These are phyloP conservation scores for Botrytis sinoallii DNA, from an alignment of 2,329 filamentous ascomycete genomes.

Conservation along the genomic window DNA sequence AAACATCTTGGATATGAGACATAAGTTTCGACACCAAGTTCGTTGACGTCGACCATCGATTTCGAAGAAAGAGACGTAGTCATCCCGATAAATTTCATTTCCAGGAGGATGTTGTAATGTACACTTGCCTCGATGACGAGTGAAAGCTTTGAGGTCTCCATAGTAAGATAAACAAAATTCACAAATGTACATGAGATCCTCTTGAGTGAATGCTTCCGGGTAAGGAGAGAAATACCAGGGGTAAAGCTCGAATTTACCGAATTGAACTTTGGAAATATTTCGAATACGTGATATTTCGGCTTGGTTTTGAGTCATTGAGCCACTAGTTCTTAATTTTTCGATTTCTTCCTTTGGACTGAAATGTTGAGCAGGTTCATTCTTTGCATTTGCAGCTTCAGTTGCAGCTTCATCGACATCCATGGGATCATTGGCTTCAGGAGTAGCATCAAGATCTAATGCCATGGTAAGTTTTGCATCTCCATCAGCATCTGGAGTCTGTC, in stretches of 20 bases:
- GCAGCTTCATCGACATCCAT: conserved; percentile 56
- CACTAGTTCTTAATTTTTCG: conserved; percentile 88
- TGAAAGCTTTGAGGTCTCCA: conserved; percentile 76
- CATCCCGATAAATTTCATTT: conserved; percentile 97
- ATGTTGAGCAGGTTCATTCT: conserved; percentile 38
- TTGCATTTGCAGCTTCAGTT: conserved; percentile 30
- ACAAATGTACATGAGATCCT: conserved; percentile 92
- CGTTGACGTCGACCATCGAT: conserved; percentile 92
- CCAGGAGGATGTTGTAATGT: conserved; percentile 88
- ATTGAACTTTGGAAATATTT: conserved; percentile 91
- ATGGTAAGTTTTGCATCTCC: conserved; percentile 31
- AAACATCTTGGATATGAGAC: conserved; percentile 92
- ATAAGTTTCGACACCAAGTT: conserved; percentile 95
- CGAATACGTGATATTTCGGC: conserved; percentile 94
- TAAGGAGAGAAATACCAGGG: conserved; percentile 99
- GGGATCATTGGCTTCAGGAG: conserved; percentile 39
- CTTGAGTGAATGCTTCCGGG: conserved; percentile 81
- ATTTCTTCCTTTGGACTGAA: conserved; percentile 89
- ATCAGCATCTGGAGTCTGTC: conserved; percentile 33
- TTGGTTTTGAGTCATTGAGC: conserved; percentile 98
- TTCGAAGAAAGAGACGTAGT: conserved; percentile 92
- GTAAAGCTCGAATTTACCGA: conserved; percentile 86
- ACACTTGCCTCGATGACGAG: conserved; percentile 85
- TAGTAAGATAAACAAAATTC: conserved; percentile 96
- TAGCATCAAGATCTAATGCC: conserved; percentile 33